Evolutionary conservation across 1,284 basidiomycete genomes (phyloP), one percentile per base, ranked within the genome.

Genomic region (Farysia itapuensis): DNA sequence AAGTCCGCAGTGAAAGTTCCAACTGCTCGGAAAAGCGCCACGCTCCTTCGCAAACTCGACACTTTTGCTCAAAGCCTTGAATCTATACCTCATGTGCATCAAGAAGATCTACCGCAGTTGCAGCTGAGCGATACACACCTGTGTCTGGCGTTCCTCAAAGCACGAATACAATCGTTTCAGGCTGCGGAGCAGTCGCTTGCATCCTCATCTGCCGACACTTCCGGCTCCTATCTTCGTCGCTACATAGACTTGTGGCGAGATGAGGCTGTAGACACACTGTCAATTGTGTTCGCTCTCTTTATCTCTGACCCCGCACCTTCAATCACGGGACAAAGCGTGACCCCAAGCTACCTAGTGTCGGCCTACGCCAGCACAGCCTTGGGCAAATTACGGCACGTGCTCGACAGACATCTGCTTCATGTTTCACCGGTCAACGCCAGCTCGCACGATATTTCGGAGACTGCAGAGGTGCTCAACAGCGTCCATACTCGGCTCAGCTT

Each of bases 161-260:
- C 84, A 5, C 79, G 87, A 7, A 80, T 82, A 40, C 78, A 78
- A 21, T 83, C 84, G 61, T 81, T 86, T 33, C 79, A 78, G 19
- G 72, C 66, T 5, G 77, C 80, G 4, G 74, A 85, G 24, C 78
- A 79, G 23, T 25, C 45, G 8, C 51, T 52, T 34, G 59, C 48
- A 33, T 43, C 59, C 5, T 36, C 52, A 0, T 57, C 52, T 5
- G 36, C 43, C 15, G 19, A 18, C 30, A 38, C 31, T 51, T 43
- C 16, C 35, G 43, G 44, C n/a, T 26, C 45, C 16, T 63, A 53
- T 16, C 40, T 63, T 2, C 48, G 49, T 16, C 85, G 84, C 67
- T 93, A 92, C 78, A 85, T 94, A 63, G 93, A 95, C 71, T 79
- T 86, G 7, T 96, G 92, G 86, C 82, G 92, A 36, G 92, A 96